Evolutionary conservation across 1,284 basidiomycete genomes (phyloP), one percentile per base, ranked within the genome.

Genomic region (Cutaneotrichosporon sp.): DNA sequence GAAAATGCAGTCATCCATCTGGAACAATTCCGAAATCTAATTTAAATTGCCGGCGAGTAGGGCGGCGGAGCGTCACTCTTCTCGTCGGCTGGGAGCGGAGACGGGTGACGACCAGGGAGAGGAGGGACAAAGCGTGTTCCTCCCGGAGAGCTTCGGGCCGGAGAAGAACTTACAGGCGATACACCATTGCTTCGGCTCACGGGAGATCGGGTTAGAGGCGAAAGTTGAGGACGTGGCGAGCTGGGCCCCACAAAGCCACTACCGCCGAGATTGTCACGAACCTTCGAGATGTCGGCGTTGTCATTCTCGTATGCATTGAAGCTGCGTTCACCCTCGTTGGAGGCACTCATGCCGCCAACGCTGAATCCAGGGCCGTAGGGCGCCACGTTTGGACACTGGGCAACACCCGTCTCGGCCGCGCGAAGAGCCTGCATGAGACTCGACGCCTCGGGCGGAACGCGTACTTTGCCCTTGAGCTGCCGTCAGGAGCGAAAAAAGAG

Each of bases 381-480:
- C 31, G 59, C 59, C 16, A 60, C n/a, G 16, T 40, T 52, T 4
- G 59, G 50, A 26, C 26, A 38, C 16, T 60, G 59, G 4, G 59
- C 59, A 22, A 42, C 51, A 4, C 59, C 59, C 38, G 50, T 53
- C 36, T 60, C 59, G 5, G 59, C 59, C 4, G 50, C 36, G 5
- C 52, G 59, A 16, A 60, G 59, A 16, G 59, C 22, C 26, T 42
- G 38, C 18, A 53, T 60, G 10, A 60, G 38, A 16, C 31, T 50
- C 21, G 34, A 18, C 2, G 59, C 59, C 22, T 38, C 50, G 10
- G 50, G 59, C 0, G 59, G 59, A 8, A 52, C 51, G 13, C 18
- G 50, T 16, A 60, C 59, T 18, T 21, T 40, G 38, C 59, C 59
- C 11, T 26, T 30, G 13, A 60, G 50, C 59, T 60, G 50, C 8